Base-by-base conservation (phyloP, 371 early-diverging fungal genomes). In the Mucor racemosus region DNA sequence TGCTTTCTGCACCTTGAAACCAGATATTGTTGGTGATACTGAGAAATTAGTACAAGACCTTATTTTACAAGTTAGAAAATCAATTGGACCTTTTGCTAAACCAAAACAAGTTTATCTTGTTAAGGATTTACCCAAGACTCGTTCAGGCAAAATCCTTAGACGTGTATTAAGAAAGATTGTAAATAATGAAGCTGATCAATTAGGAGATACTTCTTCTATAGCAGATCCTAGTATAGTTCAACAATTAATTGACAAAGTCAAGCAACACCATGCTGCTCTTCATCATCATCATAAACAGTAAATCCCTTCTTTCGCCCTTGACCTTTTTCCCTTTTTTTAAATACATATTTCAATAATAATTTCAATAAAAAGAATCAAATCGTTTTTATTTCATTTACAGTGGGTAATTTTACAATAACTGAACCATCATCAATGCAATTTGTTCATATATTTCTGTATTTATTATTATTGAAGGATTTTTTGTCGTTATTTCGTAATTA, bases 141-240 rank as follows among this genome's bases (percentile, higher is more conserved):
- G 99, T 8, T 93, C 93, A 15, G 99, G 99, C 60, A 99, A 99
- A 84, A 94, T 99, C 71, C 94, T 97, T 89, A 87, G 96, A 31
- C 88, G 99, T 60, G 90, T 99, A 53, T 78, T 99, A 76, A 82
- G 99, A 69, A 97, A 96, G 87, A 88, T 97, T 67, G 92, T 97
- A 19, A 89, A 86, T 15, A 89, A 91, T 64, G 96, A 98, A 69
- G 83, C 88, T 8, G 91, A 91, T 68, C 86, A 91, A 71, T 76
- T 97, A 31, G 98, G 98, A 38, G 98, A 97, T 75, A 79, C 92
- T 54, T 89, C 88, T 34, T 96, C 98, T 3, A 76, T 97, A 64
- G 91, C 95, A 13, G 95, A 97, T 60, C 95, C 95, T 17, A 17
- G 39, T 56, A 46, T 69, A 9, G 39, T 69, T 46, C 56, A 58